phyloP scores from a whole-genome alignment of 1,139 yeast species.

The Scheffersomyces titani region DNA sequence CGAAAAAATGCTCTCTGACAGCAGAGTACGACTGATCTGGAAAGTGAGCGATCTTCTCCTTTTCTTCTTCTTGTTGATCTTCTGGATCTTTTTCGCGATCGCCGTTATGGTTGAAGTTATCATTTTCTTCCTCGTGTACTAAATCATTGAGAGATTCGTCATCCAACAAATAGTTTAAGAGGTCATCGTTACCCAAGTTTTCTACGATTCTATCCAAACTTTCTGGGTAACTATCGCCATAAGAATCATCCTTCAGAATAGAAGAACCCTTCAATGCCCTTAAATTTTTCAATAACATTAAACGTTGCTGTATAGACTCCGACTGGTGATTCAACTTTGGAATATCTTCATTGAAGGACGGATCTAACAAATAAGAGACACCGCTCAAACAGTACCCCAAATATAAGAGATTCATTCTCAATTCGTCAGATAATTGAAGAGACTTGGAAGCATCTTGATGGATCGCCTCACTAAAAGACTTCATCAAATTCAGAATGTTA shows the following conservation, averaged over 20 bases:
- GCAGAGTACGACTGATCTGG: not conserved
- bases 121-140: not conserved
- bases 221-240: constrained; percentile 35
- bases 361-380: constrained; percentile 73
- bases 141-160: constrained; percentile 14
- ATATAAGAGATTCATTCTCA: constrained; percentile 57
- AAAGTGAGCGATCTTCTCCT: constrained; percentile 3
- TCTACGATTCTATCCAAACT: constrained; percentile 42
- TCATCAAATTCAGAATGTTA: constrained; percentile 43
- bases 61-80: not conserved
- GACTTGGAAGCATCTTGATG: constrained; percentile 20
- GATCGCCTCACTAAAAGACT: constrained; percentile 19
- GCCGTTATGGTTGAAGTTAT: not conserved
- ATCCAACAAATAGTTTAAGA: constrained; percentile 11
- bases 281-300: constrained; percentile 34
- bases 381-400: constrained; percentile 72
- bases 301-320: constrained; percentile 39
- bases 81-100: not conserved
- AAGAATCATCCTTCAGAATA: constrained; percentile 25
- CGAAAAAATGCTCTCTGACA: not conserved
- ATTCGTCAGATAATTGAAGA: constrained; percentile 42
- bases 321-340: constrained; percentile 36
- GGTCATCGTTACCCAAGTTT: constrained; percentile 29
- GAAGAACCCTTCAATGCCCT: constrained; percentile 22
- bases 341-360: constrained; percentile 52